phyloP scores from a whole-genome alignment of 768 basidiomycete species.

The Lactifluus hygrophoroides region DNA sequence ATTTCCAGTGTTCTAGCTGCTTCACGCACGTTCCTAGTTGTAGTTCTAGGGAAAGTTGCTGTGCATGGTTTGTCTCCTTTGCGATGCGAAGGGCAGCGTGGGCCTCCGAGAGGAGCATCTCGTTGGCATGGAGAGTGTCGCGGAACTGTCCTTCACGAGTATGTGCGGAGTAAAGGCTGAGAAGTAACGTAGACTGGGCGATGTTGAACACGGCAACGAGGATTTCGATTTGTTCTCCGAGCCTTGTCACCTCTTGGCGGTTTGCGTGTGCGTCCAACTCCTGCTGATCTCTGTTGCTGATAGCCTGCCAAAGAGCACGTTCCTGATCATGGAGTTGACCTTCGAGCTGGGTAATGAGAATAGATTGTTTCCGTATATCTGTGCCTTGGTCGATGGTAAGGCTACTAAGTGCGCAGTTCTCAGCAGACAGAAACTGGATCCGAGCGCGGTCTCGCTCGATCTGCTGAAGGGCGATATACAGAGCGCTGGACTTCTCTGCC shows the following conservation, averaged over 20 bases:
- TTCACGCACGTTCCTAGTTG: neutral
- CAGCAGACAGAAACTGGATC: neutral
- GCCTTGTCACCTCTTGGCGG: neutral
- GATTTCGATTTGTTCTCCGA: neutral
- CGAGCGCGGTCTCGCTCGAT: neutral
- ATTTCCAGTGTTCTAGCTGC: slow-evolving; percentile 2
- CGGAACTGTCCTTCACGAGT: neutral
- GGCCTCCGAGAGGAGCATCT: neutral
- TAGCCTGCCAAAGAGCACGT: neutral
- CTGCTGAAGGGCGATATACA: slow-evolving; percentile 1
- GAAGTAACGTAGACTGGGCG: neutral
- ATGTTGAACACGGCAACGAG: neutral
- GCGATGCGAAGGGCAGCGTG: neutral
- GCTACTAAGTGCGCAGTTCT: neutral
- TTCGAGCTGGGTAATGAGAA: neutral
- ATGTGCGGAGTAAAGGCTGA: neutral
- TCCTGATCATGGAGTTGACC: neutral
- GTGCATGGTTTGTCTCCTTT: neutral
- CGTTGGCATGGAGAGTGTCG: neutral
- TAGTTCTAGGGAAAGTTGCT: neutral
- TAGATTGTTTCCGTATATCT: neutral
- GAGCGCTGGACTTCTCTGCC: neutral
- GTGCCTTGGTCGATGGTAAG: neutral
- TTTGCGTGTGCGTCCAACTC: neutral
- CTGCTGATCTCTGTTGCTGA: neutral